Conservation (phyloP, 345 rosid genomes). For the Salix udensis region DNA sequence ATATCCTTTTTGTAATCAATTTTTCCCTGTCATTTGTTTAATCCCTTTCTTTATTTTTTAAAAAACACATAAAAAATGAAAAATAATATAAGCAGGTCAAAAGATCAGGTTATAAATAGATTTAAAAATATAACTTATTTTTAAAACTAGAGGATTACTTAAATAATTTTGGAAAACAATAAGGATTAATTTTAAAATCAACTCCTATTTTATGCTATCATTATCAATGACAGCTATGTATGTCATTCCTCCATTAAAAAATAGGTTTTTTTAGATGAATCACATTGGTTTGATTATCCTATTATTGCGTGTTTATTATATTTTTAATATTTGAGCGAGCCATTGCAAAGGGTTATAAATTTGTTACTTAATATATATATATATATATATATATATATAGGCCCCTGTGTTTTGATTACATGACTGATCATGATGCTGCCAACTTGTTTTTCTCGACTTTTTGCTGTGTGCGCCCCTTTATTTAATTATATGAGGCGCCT, state of each 20-base stretch:
- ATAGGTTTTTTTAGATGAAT: not conserved
- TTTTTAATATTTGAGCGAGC: not conserved
- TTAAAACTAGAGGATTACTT: too few species aligned
- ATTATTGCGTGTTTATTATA: not conserved
- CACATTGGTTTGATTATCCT: not conserved
- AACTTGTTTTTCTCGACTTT: not conserved
- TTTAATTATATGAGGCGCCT: not conserved
- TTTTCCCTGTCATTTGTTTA: too few species aligned
- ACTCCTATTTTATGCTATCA: not conserved
- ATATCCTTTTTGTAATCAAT: too few species aligned
- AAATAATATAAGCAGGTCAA: too few species aligned
- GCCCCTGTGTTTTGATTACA: not conserved
- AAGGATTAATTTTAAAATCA: too few species aligned
- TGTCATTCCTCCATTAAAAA: not conserved
- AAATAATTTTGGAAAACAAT: too few species aligned
- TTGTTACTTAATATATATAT: too few species aligned
- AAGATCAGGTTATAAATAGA: too few species aligned
- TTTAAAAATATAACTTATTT: too few species aligned
- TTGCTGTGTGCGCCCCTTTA: not conserved
- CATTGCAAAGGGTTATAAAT: not conserved
- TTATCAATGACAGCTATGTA: conserved; percentile 9
- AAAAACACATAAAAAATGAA: too few species aligned
- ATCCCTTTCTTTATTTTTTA: too few species aligned
- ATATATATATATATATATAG: too few species aligned
- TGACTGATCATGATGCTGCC: conserved; percentile 1